Evolutionary conservation across 2,329 filamentous ascomycete genomes (phyloP), one percentile per base, ranked within the genome.

Genomic region (Trichoderma gracile): DNA sequence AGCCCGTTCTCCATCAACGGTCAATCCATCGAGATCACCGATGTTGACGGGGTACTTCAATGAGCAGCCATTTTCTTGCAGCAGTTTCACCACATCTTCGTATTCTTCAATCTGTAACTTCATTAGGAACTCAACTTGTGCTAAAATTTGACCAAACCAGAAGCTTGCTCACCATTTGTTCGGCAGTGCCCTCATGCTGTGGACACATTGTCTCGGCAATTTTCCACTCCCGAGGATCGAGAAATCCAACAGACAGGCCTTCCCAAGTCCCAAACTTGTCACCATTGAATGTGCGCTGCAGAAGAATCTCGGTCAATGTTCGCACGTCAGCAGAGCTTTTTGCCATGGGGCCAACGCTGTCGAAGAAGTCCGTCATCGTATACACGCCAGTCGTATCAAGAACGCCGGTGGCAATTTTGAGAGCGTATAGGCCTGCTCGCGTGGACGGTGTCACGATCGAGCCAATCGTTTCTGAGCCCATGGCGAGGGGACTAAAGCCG

Each of bases 381-480:
- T 68, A 71, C 42, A 70, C 43, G 1, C 72, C 71, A 2, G 21
- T 50, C 0, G 49, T 49, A 9, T 9, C 59, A 40, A 43, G 46
- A 52, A 49, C 69, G n/a, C 67, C 67, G 3, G 67, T 45, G 2
- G 68, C 69, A 1, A 70, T 69, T 47, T 73, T 76, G 30, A 76
- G 46, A 2, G 70, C 69, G 55, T 73, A 76, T 1, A 76, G 40
- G 5, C 66, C 71, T 2, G 69, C 65, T 2, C 71, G 59, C 0
- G 60, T 65, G 1, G 70, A 47, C 0, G 72, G 71, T 0, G 68
- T 68, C 21, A 73, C 65, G 19, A 74, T 69, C 1, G 71, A 77
- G 5, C 74, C 73, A 12, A 71, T 67, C 7, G 75, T 77, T 66
- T 77, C 74, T 19, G 73, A 73, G 8, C 69, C 74, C 27, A 76